A percentile compares a stretch with the other conserved stretches of the same genome.
Evolutionary conservation across 192 early-diverging fungal genomes (phyloP).

Genomic region (Coemansia sp.): DNA sequence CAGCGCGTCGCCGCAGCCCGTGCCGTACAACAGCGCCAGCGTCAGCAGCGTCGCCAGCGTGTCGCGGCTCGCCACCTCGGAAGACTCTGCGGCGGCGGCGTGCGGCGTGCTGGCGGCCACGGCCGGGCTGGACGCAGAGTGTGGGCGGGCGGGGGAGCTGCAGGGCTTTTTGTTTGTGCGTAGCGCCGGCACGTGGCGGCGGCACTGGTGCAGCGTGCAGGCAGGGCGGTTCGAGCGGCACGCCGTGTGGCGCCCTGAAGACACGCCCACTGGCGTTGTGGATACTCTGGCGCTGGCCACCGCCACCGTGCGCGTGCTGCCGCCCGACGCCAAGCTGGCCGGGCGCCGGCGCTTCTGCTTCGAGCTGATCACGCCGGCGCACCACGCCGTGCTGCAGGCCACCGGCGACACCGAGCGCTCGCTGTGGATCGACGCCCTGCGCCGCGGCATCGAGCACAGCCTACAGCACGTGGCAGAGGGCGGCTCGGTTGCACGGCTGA

Average conservation of each 20-base stretch:
- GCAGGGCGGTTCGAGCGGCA: slow-evolving; percentile 33
- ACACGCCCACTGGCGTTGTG: background rate
- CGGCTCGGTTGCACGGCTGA: background rate
- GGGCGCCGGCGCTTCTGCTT: slow-evolving; percentile 67
- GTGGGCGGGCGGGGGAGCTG: slow-evolving; percentile 20
- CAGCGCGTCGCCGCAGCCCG: background rate
- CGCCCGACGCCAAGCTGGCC: slow-evolving; percentile 30
- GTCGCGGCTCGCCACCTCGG: background rate
- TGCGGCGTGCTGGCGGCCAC: background rate
- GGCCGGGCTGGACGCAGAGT: background rate
- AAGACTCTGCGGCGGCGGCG: background rate
- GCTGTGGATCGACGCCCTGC: slow-evolving; percentile 65
- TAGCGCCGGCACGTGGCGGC: slow-evolving; percentile 28
- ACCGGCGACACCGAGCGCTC: slow-evolving; percentile 62
- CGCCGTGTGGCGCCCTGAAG: slow-evolving; percentile 8
- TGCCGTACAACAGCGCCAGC: slow-evolving; percentile 1
- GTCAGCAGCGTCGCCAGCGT: slow-evolving; percentile 6
- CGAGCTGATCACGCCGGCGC: slow-evolving; percentile 75
- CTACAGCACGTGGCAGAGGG: slow-evolving; percentile 8
- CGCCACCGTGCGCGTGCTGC: slow-evolving; percentile 40
- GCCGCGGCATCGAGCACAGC: slow-evolving; percentile 46
- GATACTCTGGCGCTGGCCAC: slow-evolving; percentile 23
- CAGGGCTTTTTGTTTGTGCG: slow-evolving; percentile 46
- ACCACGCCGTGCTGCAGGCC: slow-evolving; percentile 71
- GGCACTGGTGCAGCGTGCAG: slow-evolving; percentile 47